Conservation (phyloP, 2,329 filamentous ascomycete genomes). For the Calonectria ilicicola region DNA sequence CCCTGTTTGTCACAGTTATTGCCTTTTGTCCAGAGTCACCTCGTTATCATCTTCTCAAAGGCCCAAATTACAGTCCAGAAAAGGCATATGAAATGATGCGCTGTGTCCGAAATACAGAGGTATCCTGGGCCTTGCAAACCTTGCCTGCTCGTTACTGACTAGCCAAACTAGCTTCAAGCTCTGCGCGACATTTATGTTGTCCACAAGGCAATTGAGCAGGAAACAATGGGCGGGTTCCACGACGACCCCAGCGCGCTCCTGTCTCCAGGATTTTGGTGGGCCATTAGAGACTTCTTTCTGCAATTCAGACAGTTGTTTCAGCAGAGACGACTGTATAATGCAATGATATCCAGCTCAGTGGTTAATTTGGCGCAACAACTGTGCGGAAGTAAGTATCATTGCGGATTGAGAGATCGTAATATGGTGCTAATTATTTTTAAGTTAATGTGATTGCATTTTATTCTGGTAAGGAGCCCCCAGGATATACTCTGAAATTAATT, state of each 20-base stretch:
- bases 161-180: slow-evolving; percentile 49
- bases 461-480: slow-evolving; percentile 35
- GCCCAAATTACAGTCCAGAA: slow-evolving; percentile 50
- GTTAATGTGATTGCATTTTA: slow-evolving; percentile 12
- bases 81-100: slow-evolving; percentile 51
- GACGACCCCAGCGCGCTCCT: slow-evolving; percentile 33
- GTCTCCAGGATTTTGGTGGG: slow-evolving; percentile 44
- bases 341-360: slow-evolving; percentile 45
- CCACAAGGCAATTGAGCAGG: slow-evolving; percentile 48
- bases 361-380: slow-evolving; percentile 49
- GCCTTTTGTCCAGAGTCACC: slow-evolving; percentile 57
- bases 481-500: neutral
- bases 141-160: neutral
- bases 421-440: neutral
- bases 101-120: slow-evolving; percentile 52
- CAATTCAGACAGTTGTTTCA: slow-evolving; percentile 46
- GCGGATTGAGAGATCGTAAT: neutral
- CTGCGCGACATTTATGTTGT: slow-evolving; percentile 56
- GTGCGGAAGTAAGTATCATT: slow-evolving; percentile 41
- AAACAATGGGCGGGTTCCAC: slow-evolving; percentile 40
- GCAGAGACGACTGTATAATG: slow-evolving; percentile 46
- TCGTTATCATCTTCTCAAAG: slow-evolving; percentile 55
- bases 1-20: slow-evolving; percentile 48
- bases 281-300: slow-evolving; percentile 42
- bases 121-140: neutral